Conservation (phyloP, 2,329 filamentous ascomycete species). For the Coniella lustricola region DNA sequence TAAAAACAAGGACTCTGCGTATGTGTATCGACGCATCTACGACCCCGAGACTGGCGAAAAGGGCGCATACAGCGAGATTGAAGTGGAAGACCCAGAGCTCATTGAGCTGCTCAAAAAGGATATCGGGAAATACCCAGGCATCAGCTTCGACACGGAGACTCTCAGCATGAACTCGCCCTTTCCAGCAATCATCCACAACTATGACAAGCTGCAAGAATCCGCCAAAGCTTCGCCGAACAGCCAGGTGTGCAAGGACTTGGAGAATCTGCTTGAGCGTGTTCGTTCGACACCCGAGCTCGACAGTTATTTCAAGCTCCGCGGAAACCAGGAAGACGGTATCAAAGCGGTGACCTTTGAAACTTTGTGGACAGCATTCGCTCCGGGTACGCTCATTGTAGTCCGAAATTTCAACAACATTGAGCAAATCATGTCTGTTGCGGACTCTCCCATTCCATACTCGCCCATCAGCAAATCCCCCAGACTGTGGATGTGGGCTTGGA, state of each 20-base stretch:
- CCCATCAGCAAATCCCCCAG: too few species aligned
- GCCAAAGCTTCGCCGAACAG: slow-evolving; percentile 8
- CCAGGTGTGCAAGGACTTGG: slow-evolving; percentile 14
- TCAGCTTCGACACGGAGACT: slow-evolving; percentile 14
- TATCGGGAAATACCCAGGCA: slow-evolving; percentile 15
- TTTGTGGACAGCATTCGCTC: slow-evolving; percentile 16
- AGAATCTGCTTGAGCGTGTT: slow-evolving; percentile 12
- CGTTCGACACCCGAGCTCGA: slow-evolving; percentile 11
- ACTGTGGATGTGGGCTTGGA: slow-evolving; percentile 7
- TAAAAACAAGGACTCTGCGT: slow-evolving; percentile 10
- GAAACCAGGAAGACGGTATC: slow-evolving; percentile 2
- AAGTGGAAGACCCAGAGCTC: slow-evolving; percentile 12
- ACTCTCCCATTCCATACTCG: slow-evolving; percentile 6
- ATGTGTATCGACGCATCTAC: slow-evolving; percentile 15
- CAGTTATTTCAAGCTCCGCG: slow-evolving; percentile 16
- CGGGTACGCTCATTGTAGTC: slow-evolving; percentile 14
- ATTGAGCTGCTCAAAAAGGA: slow-evolving; percentile 10
- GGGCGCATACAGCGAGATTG: slow-evolving; percentile 13
- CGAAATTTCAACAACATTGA: slow-evolving; percentile 10
- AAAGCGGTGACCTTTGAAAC: slow-evolving; percentile 16
- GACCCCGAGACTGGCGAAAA: slow-evolving; percentile 8
- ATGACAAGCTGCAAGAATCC: slow-evolving; percentile 14
- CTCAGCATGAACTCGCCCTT: slow-evolving; percentile 14
- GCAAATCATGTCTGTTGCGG: slow-evolving; percentile 15
- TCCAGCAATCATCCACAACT: slow-evolving; percentile 16